Percentiles rank a stretch among this genome's conserved stretches.
phyloP scores from a whole-genome alignment of 805 yeast species.

The Peterozyma xylosa region DNA sequence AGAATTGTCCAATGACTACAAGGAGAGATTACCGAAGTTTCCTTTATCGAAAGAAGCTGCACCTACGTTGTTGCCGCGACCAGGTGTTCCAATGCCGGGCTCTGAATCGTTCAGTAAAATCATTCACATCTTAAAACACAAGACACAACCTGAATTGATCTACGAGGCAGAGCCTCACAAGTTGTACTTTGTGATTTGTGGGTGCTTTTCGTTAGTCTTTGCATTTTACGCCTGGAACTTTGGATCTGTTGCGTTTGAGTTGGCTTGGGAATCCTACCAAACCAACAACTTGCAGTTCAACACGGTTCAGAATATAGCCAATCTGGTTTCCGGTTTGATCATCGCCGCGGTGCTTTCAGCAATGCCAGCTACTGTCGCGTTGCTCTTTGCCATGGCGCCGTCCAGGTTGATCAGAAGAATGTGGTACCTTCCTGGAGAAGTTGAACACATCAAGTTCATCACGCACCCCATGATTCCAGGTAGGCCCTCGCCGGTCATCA shows the following conservation, averaged over 20 bases:
- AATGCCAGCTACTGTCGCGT: constrained; percentile 32
- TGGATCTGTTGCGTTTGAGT: constrained; percentile 20
- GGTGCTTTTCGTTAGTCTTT: constrained; percentile 61
- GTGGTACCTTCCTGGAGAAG: constrained; percentile 63
- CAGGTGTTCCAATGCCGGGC: constrained; percentile 72
- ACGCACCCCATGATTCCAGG: constrained; percentile 75
- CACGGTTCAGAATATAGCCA: constrained; percentile 16
- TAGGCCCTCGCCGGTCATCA: constrained; percentile 65
- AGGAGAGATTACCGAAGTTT: constrained; percentile 58
- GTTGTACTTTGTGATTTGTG: constrained; percentile 62
- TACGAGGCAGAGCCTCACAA: constrained; percentile 83
- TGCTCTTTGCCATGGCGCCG: constrained; percentile 46
- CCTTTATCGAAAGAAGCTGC: constrained; percentile 57
- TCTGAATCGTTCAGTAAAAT: constrained; percentile 50
- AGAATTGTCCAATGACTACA: constrained; percentile 34
- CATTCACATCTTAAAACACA: constrained; percentile 44
- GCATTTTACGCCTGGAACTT: constrained; percentile 57
- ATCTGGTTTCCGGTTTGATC: constrained; percentile 17
- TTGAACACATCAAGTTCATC: constrained; percentile 53
- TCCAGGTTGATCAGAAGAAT: constrained; percentile 67
- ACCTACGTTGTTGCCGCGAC: constrained; percentile 65
- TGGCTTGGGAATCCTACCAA: constrained; percentile 18
- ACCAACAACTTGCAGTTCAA: constrained; percentile 22
- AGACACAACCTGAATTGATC: constrained; percentile 60
- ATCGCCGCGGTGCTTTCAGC: constrained; percentile 31